Conservation (phyloP, 148 eudicot species). For the Rheum nobile region DNA sequence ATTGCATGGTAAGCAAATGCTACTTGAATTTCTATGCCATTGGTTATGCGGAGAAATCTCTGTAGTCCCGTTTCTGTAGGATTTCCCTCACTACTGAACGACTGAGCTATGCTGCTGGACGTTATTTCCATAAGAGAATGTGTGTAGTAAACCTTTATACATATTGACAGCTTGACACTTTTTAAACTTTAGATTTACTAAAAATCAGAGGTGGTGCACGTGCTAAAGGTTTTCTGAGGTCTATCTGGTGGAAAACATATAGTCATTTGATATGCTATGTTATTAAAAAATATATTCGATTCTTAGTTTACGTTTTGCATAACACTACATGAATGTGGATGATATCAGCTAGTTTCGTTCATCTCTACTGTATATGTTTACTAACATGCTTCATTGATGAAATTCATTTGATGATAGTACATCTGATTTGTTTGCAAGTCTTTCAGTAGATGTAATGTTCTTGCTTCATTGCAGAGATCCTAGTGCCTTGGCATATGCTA, state of each 20-base stretch:
- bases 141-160: no score
- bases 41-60: no score
- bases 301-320: not conserved
- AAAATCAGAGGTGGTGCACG: not conserved
- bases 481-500: constrained; percentile 81
- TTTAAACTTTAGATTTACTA: not conserved
- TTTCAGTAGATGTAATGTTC: not conserved
- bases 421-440: constrained; percentile 1
- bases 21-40: no score
- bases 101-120: not conserved
- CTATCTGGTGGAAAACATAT: no score
- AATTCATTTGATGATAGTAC: not conserved
- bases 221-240: not conserved
- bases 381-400: not conserved
- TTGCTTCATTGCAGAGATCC: constrained; percentile 61
- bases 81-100: not conserved
- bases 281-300: not conserved
- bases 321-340: not conserved
- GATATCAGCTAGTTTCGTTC: not conserved
- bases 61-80: no score
- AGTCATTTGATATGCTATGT: not conserved
- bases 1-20: not conserved
- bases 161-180: no score
- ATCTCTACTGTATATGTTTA: not conserved
- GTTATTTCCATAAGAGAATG: not conserved